A percentile compares a stretch with the other conserved stretches of the same genome.
phyloP scores from a whole-genome alignment of 2,329 filamentous ascomycete species.

The Scedosporium dehoogii region DNA sequence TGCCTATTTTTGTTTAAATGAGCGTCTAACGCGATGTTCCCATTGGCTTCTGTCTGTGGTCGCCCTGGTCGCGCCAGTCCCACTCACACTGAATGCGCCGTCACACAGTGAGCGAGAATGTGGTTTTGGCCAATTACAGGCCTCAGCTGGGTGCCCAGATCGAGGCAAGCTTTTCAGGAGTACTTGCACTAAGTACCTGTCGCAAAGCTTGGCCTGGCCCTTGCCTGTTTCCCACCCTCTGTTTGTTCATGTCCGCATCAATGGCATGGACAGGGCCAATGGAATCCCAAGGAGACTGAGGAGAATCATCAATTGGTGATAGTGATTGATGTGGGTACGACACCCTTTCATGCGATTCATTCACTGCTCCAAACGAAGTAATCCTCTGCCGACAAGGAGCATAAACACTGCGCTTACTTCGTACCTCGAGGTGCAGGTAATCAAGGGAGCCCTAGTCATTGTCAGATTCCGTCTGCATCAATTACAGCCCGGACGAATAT shows the following conservation, averaged over 20 bases:
- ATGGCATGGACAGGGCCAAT: background rate
- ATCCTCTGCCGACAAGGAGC: no score
- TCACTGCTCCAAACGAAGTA: no score
- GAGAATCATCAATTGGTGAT: no score
- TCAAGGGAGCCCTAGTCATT: no score
- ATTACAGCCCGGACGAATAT: no score
- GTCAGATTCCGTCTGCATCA: no score
- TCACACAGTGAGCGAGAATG: background rate
- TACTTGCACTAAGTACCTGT: no score
- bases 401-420: no score
- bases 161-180: background rate
- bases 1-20: background rate
- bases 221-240: background rate
- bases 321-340: no score
- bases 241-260: background rate
- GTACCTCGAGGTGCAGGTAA: no score
- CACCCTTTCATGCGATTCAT: no score
- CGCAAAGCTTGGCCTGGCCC: background rate
- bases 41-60: background rate
- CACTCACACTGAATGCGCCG: conserved; percentile 3
- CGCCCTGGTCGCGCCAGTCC: background rate
- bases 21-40: background rate
- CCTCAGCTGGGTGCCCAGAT: background rate
- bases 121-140: background rate
- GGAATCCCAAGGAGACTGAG: background rate